Conservation (phyloP, 176 grass and related monocot genomes). For the Avena eriantha region DNA sequence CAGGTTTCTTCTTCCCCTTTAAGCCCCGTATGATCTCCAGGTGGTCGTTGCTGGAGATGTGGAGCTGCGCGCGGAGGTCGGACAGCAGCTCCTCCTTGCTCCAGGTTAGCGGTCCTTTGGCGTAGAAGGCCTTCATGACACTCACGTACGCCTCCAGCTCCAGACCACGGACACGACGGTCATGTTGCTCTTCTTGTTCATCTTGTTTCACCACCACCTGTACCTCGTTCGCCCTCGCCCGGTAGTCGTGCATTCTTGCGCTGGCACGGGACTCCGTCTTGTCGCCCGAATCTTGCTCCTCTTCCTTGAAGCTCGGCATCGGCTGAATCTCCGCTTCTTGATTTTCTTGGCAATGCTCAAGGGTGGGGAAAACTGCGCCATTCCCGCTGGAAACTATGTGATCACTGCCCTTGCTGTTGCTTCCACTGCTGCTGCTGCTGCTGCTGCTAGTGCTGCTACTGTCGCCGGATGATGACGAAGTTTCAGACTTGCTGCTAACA, state of each 20-base stretch:
- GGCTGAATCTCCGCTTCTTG: neutral
- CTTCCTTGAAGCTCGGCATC: neutral
- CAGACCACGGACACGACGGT: conserved; percentile 33
- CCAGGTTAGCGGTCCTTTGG: conserved; percentile 64
- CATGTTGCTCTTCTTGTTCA: neutral
- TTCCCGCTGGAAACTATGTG: neutral
- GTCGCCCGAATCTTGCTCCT: neutral
- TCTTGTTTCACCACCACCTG: neutral
- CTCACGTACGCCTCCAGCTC: conserved; percentile 64
- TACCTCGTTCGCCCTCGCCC: neutral
- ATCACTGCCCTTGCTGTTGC: too few relatives aligned
- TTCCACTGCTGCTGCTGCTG: neutral
- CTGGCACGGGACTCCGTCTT: conserved; percentile 6
- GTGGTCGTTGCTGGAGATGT: conserved; percentile 80
- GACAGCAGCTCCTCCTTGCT: conserved; percentile 63
- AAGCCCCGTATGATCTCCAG: conserved; percentile 49
- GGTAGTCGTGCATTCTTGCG: neutral
- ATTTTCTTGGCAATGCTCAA: too few relatives aligned
- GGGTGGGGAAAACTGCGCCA: too few relatives aligned
- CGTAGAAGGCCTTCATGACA: conserved; percentile 66
- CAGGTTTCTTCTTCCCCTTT: conserved; percentile 10
- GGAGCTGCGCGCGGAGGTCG: conserved; percentile 55
- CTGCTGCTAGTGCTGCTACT: neutral
- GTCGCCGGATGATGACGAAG: conserved; percentile 41
- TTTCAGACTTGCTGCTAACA: conserved; percentile 5